Evolutionary conservation across 805 yeast species (phyloP).

Genomic region (Candida anglica): DNA sequence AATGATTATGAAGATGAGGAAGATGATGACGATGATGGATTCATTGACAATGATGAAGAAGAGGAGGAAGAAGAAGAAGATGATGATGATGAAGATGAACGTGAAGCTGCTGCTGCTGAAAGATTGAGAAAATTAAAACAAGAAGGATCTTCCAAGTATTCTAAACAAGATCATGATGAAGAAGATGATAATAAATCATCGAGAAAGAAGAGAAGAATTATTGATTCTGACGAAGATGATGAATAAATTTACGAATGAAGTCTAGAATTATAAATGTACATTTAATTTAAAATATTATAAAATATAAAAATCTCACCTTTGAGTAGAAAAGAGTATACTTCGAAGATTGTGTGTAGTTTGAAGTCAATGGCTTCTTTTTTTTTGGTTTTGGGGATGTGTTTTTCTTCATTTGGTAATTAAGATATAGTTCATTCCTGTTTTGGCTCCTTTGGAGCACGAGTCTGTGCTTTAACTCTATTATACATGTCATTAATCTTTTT

Average conservation of each 20-base stretch:
- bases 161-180: slow-evolving; percentile 12
- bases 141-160: slow-evolving; percentile 52
- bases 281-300: slow-evolving; percentile 1
- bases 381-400: no score
- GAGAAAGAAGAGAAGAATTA: slow-evolving; percentile 45
- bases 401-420: no score
- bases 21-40: slow-evolving; percentile 40
- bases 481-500: slow-evolving; percentile 75
- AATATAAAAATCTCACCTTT: neutral
- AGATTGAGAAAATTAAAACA: slow-evolving; percentile 52
- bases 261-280: neutral
- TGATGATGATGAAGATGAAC: slow-evolving; percentile 29
- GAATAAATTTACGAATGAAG: slow-evolving; percentile 9
- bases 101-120: slow-evolving; percentile 48
- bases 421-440: neutral
- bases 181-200: slow-evolving; percentile 22
- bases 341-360: no score
- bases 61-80: slow-evolving; percentile 31
- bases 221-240: slow-evolving; percentile 46
- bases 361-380: no score
- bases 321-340: no score
- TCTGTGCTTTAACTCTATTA: slow-evolving; percentile 45
- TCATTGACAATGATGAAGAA: slow-evolving; percentile 42
- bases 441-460: slow-evolving; percentile 1
- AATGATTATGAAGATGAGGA: slow-evolving; percentile 26